Evolutionary conservation across 352 stramenopile species (phyloP).

Genomic region (Thalassiosira livingstoniorum): DNA sequence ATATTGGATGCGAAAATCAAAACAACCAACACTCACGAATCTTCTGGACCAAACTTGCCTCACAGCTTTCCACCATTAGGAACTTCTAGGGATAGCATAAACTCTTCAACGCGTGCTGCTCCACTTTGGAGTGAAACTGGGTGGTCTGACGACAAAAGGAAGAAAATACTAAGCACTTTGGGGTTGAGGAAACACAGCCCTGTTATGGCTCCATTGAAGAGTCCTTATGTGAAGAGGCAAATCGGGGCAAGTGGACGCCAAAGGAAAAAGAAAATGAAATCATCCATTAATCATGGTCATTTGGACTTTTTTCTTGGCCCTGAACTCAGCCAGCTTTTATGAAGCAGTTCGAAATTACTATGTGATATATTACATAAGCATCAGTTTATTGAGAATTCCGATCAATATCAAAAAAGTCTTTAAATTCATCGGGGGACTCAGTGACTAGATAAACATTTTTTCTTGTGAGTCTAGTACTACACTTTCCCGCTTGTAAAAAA

Average conservation of each 20-base stretch:
- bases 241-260: conserved; percentile 28
- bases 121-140: conserved; percentile 48
- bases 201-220: conserved; percentile 54
- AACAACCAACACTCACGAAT: neutral
- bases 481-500: too few species aligned
- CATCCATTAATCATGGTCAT: conserved; percentile 45
- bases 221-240: conserved; percentile 51
- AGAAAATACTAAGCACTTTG: conserved; percentile 47
- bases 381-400: too few species aligned
- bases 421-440: too few species aligned
- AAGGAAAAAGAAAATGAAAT: conserved; percentile 39
- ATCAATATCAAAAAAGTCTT: too few species aligned
- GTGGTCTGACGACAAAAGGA: conserved; percentile 40
- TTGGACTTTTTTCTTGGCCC: conserved; percentile 50
- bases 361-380: too few species aligned
- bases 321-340: conserved; percentile 42
- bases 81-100: too few species aligned
- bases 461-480: too few species aligned
- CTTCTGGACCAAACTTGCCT: too few species aligned
- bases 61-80: too few species aligned
- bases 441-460: too few species aligned
- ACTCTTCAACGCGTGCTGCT: too few species aligned
- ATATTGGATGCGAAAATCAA: conserved; percentile 29
- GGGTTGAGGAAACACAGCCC: conserved; percentile 50
- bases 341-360: too few species aligned